Evolutionary conservation across 2,329 filamentous ascomycete genomes (phyloP).

Genomic region (Alternaria rosae): DNA sequence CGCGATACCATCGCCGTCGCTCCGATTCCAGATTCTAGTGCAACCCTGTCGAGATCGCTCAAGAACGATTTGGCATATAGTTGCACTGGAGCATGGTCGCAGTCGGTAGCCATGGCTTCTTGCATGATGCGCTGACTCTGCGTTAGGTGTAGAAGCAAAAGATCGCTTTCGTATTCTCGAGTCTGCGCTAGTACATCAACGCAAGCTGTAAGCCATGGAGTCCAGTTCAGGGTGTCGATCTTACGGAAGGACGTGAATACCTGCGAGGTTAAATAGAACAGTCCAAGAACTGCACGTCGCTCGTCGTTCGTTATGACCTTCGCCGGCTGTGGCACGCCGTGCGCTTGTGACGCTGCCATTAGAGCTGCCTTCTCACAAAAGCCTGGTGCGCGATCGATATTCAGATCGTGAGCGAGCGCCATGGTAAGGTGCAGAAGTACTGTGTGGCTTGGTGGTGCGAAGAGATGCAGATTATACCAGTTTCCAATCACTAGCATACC

Average conservation of each 20-base stretch:
- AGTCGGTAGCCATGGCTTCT: neutral
- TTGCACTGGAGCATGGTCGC: neutral
- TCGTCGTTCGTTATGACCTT: conserved; percentile 13
- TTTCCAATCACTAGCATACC: conserved; percentile 11
- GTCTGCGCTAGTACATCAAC: neutral
- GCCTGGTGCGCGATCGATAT: conserved; percentile 6
- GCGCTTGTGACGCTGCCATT: conserved; percentile 6
- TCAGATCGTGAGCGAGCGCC: conserved; percentile 12
- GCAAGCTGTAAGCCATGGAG: neutral
- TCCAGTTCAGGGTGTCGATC: neutral
- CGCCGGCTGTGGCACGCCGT: conserved; percentile 7
- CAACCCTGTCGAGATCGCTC: neutral
- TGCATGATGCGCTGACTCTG: neutral
- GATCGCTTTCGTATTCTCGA: neutral
- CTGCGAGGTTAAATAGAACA: conserved; percentile 12
- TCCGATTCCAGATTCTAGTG: neutral
- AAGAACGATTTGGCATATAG: neutral
- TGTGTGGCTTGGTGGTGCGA: conserved; percentile 5
- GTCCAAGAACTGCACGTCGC: conserved; percentile 13
- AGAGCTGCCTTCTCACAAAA: conserved; percentile 10
- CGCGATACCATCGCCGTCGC: neutral
- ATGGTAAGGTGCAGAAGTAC: conserved; percentile 17
- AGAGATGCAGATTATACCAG: conserved; percentile 17
- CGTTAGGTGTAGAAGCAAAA: neutral
- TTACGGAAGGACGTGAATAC: neutral